These are phyloP conservation scores for Cichorium intybus DNA, from an alignment of 140 eudicot genomes.

Conservation along the genomic window DNA sequence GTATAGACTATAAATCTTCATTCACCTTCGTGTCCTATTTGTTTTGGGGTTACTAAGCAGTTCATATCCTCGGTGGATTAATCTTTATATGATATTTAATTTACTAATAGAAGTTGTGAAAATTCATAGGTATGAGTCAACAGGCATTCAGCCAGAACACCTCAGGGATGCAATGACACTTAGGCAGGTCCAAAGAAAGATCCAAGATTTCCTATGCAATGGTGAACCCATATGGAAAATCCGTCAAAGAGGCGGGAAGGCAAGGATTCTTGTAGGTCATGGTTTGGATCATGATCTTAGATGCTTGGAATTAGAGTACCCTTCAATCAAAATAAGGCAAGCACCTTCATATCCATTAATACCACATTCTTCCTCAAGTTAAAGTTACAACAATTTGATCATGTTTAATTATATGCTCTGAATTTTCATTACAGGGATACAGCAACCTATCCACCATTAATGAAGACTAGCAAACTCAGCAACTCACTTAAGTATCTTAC, in stretches of 20 bases:
- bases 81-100: background rate
- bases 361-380: slow-evolving; percentile 1
- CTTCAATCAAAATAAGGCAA: slow-evolving; percentile 62
- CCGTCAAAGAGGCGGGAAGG: too few relatives aligned
- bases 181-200: slow-evolving; percentile 79
- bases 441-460: slow-evolving; percentile 92
- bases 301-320: slow-evolving; percentile 76
- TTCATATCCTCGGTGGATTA: too few relatives aligned
- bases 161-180: slow-evolving; percentile 83
- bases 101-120: slow-evolving; percentile 1
- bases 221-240: too few relatives aligned
- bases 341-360: slow-evolving; percentile 12
- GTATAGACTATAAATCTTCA: too few relatives aligned
- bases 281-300: slow-evolving; percentile 84
- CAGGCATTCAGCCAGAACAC: slow-evolving; percentile 85
- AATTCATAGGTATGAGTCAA: slow-evolving; percentile 65
- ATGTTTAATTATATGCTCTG: slow-evolving; percentile 4
- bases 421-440: slow-evolving; percentile 60
- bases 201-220: slow-evolving; percentile 90
- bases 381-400: background rate
- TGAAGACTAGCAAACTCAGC: slow-evolving; percentile 99
- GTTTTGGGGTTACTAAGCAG: background rate
- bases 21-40: background rate
- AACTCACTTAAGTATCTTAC: slow-evolving; percentile 91
- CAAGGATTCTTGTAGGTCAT: too few relatives aligned